These are phyloP conservation scores for Claviceps africana DNA, from an alignment of 2,329 filamentous ascomycete genomes.

Conservation along the genomic window DNA sequence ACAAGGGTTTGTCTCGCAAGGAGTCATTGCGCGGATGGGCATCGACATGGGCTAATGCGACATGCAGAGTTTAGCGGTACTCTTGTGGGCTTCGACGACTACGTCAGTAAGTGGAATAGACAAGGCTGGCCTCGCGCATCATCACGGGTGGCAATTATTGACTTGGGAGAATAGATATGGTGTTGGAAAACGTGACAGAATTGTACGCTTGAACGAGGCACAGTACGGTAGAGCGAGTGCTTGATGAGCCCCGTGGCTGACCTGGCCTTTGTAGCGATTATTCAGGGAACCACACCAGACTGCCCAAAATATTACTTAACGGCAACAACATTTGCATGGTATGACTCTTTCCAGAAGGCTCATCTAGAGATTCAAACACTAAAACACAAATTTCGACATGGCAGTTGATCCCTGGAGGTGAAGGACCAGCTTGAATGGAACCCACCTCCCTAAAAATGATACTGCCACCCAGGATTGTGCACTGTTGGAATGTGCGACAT, in stretches of 20 bases:
- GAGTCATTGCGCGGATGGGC: not conserved
- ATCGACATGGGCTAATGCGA: not conserved
- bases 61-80: constrained; percentile 81
- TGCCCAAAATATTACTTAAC: constrained; percentile 89
- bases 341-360: constrained; percentile 17
- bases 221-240: not conserved
- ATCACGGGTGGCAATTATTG: not conserved
- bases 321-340: constrained; percentile 99
- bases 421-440: constrained; percentile 38
- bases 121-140: not conserved
- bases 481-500: not conserved
- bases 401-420: constrained; percentile 67
- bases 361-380: not conserved
- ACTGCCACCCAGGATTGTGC: not conserved
- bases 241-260: not conserved
- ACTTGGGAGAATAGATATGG: constrained; percentile 60
- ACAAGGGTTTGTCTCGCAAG: constrained; percentile 55
- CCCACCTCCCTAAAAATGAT: too few species aligned
- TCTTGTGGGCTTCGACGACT: constrained; percentile 92
- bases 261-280: constrained; percentile 56
- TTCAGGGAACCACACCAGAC: constrained; percentile 70
- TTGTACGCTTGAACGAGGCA: constrained; percentile 45
- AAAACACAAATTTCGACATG: not conserved
- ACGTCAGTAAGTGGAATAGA: constrained; percentile 70
- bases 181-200: constrained; percentile 91